These are phyloP conservation scores for Grammothele lineata DNA, from an alignment of 768 basidiomycete species.

Conservation along the genomic window DNA sequence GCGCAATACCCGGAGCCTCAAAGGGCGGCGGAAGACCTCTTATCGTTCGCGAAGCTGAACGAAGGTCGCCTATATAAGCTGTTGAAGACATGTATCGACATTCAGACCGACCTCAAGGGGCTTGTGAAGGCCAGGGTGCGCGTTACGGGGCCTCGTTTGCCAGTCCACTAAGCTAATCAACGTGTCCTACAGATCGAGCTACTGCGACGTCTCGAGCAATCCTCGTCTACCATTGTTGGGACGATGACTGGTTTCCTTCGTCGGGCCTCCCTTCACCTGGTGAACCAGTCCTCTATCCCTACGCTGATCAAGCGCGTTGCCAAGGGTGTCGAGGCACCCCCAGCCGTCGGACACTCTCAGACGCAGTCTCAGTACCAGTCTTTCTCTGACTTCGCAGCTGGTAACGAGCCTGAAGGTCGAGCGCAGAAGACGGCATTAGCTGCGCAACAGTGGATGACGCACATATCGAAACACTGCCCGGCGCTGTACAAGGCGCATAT, in stretches of 20 bases:
- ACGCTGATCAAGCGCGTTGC: constrained; percentile 69
- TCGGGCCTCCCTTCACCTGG: constrained; percentile 61
- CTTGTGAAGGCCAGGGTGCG: constrained; percentile 75
- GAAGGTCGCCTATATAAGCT: constrained; percentile 84
- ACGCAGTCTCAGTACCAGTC: constrained; percentile 8
- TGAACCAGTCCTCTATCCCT: constrained; percentile 85
- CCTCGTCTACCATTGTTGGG: constrained; percentile 49
- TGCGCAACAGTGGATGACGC: constrained; percentile 50
- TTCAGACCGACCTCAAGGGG: constrained; percentile 77
- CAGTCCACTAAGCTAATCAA: background rate
- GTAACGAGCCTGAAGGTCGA: constrained; percentile 25
- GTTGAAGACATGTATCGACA: constrained; percentile 75
- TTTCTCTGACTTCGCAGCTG: constrained; percentile 23
- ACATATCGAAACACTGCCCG: constrained; percentile 73
- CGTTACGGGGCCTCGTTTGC: background rate
- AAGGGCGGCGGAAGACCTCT: constrained; percentile 75
- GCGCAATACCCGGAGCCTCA: constrained; percentile 61
- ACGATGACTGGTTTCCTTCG: constrained; percentile 75
- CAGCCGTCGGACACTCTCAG: constrained; percentile 11
- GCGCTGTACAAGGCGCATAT: constrained; percentile 70
- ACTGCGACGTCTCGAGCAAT: constrained; percentile 67
- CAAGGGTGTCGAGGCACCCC: constrained; percentile 30
- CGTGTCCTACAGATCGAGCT: constrained; percentile 61
- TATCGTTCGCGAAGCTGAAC: constrained; percentile 81
- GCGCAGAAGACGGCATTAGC: constrained; percentile 37